Evolutionary conservation across 2,329 filamentous ascomycete genomes (phyloP).

Genomic region (Nemania abortiva): DNA sequence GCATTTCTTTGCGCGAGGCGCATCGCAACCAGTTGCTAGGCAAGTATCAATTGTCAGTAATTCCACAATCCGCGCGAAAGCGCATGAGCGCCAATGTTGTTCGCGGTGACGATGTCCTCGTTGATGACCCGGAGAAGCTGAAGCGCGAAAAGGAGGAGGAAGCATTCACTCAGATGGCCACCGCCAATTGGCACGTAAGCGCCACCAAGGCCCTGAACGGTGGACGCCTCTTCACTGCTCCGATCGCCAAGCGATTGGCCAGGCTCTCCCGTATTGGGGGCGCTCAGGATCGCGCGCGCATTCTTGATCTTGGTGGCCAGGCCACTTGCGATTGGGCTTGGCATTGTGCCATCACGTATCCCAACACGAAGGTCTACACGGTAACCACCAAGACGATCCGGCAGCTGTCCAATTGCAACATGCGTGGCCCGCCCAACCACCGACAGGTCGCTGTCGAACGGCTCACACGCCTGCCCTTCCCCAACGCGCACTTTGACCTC

Average conservation of each 20-base stretch:
- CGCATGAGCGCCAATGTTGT: constrained; percentile 79
- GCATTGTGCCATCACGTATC: constrained; percentile 89
- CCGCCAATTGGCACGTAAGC: constrained; percentile 71
- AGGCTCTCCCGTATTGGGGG: constrained; percentile 65
- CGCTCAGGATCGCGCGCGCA: constrained; percentile 66
- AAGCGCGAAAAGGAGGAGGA: constrained; percentile 82
- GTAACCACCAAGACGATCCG: constrained; percentile 80
- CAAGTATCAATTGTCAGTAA: constrained; percentile 81
- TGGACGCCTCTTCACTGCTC: constrained; percentile 72
- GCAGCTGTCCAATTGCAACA: constrained; percentile 78
- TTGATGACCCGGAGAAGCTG: constrained; percentile 72
- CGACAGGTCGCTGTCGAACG: constrained; percentile 81
- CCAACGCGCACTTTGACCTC: constrained; percentile 87
- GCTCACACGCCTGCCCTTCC: constrained; percentile 86
- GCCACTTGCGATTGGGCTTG: constrained; percentile 94
- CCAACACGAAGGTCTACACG: constrained; percentile 87
- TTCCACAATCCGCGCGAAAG: constrained; percentile 77
- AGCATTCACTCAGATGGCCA: constrained; percentile 77
- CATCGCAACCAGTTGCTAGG: constrained; percentile 87
- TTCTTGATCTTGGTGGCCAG: constrained; percentile 89
- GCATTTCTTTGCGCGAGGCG: constrained; percentile 76
- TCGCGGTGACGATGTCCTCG: constrained; percentile 74
- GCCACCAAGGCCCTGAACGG: constrained; percentile 72
- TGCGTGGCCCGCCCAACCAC: constrained; percentile 89
- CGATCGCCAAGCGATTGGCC: constrained; percentile 71